These are phyloP conservation scores for Syncephalastrum monosporum DNA, from an alignment of 371 early-diverging fungal species.

Conservation along the genomic window DNA sequence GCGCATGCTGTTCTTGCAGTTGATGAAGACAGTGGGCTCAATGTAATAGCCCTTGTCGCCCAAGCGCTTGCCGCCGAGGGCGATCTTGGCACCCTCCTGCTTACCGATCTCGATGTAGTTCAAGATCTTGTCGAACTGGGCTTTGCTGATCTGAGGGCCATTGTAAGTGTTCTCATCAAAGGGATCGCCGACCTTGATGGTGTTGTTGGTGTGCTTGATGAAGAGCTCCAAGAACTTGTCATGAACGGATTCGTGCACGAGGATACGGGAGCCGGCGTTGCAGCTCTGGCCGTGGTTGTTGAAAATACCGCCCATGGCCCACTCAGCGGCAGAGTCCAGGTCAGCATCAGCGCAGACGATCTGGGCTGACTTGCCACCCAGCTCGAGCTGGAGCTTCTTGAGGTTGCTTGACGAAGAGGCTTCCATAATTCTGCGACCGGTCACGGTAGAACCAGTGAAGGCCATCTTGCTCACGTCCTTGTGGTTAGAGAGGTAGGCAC, in stretches of 20 bases:
- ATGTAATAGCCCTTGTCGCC: slow-evolving; percentile 76
- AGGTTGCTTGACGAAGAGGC: slow-evolving; percentile 67
- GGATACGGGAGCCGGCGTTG: slow-evolving; percentile 83
- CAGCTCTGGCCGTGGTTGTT: slow-evolving; percentile 89
- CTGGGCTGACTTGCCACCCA: slow-evolving; percentile 90
- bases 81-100: slow-evolving; percentile 58
- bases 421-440: slow-evolving; percentile 72
- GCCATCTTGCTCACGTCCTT: slow-evolving; percentile 38
- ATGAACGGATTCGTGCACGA: slow-evolving; percentile 81
- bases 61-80: slow-evolving; percentile 70
- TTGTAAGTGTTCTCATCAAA: slow-evolving; percentile 40
- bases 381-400: slow-evolving; percentile 80
- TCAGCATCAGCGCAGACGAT: slow-evolving; percentile 87
- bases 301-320: slow-evolving; percentile 69
- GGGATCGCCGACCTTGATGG: slow-evolving; percentile 52
- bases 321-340: slow-evolving; percentile 73
- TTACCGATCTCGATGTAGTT: slow-evolving; percentile 60
- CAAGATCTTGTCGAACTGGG: slow-evolving; percentile 75
- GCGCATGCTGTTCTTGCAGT: slow-evolving; percentile 63
- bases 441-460: slow-evolving; percentile 70
- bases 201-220: slow-evolving; percentile 56
- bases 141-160: slow-evolving; percentile 76
- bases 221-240: slow-evolving; percentile 68
- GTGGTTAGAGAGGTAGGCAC: slow-evolving; percentile 27
- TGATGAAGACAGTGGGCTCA: slow-evolving; percentile 75